A percentile compares a stretch with the other conserved stretches of the same genome.
phyloP scores from a whole-genome alignment of 1,284 basidiomycete species.

The Rhodotorula mucilaginosa region DNA sequence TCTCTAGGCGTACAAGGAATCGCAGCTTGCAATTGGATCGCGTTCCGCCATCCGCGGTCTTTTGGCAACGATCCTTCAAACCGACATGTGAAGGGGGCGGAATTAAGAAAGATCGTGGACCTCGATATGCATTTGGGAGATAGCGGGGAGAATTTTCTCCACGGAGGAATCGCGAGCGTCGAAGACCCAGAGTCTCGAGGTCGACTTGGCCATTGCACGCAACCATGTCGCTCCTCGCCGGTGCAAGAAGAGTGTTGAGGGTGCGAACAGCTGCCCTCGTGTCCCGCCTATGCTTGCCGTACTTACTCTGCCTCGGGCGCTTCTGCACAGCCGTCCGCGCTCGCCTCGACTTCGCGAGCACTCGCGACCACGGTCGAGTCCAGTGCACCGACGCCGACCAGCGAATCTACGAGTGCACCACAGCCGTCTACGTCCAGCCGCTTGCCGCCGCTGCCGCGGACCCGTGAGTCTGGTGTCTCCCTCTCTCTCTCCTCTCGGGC shows the following conservation, averaged over 20 bases:
- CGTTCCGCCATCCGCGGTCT: no score
- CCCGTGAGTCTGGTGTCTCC: not conserved
- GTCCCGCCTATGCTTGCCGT: not conserved
- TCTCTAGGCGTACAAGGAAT: no score
- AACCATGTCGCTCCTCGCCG: constrained; percentile 26
- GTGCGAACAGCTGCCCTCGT: not conserved
- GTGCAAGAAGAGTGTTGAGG: constrained; percentile 20
- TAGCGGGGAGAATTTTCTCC: not conserved
- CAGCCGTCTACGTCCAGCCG: not conserved
- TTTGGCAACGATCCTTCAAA: no score
- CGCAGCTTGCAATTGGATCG: no score
- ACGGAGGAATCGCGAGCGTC: not conserved
- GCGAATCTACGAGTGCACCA: not conserved
- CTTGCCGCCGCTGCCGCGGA: constrained; percentile 1
- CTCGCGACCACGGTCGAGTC: constrained; percentile 27
- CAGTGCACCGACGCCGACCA: not conserved
- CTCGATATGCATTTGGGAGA: no score
- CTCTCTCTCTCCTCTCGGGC: not conserved
- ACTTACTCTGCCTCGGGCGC: not conserved
- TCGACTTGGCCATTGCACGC: not conserved
- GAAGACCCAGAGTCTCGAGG: not conserved
- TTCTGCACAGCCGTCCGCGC: constrained; percentile 16
- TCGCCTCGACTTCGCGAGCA: constrained; percentile 23
- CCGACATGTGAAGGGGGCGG: no score
- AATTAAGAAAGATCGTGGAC: no score